Evolutionary conservation across 1,284 basidiomycete genomes (phyloP).

Genomic region (Irpex sp.): DNA sequence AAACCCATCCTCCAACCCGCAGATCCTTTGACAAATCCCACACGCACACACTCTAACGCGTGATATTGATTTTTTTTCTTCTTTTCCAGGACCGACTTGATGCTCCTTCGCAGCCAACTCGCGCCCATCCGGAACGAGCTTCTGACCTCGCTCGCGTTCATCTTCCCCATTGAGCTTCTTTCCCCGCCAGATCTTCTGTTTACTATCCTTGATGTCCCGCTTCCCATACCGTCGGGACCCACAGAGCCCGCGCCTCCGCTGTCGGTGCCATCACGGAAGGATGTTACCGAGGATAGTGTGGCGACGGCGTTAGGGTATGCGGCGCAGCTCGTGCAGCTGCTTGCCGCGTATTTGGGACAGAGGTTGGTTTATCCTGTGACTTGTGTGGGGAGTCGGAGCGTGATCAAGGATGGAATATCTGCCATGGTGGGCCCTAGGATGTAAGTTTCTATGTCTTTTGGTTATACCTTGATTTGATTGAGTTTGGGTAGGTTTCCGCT

Average conservation of each 20-base stretch:
- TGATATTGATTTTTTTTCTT: neutral
- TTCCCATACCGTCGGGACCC: slow-evolving; percentile 76
- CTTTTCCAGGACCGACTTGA: slow-evolving; percentile 39
- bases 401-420: slow-evolving; percentile 88
- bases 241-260: slow-evolving; percentile 87
- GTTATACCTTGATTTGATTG: neutral
- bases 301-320: slow-evolving; percentile 87
- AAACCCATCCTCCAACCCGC: neutral
- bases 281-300: slow-evolving; percentile 80
- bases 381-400: slow-evolving; percentile 82
- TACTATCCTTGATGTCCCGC: slow-evolving; percentile 77
- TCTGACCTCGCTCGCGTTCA: slow-evolving; percentile 70
- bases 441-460: slow-evolving; percentile 39
- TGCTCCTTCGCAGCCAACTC: slow-evolving; percentile 45
- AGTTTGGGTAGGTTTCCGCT: slow-evolving; percentile 75
- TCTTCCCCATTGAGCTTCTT: slow-evolving; percentile 87
- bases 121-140: slow-evolving; percentile 61
- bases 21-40: neutral
- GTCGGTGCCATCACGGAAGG: slow-evolving; percentile 57
- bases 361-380: slow-evolving; percentile 87
- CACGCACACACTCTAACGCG: neutral
- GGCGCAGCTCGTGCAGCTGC: slow-evolving; percentile 78
- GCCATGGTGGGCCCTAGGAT: slow-evolving; percentile 92
- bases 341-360: slow-evolving; percentile 77
- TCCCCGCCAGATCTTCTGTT: slow-evolving; percentile 82